These are phyloP conservation scores for Mortierella polycephala DNA, from an alignment of 371 early-diverging fungal genomes.

Conservation along the genomic window DNA sequence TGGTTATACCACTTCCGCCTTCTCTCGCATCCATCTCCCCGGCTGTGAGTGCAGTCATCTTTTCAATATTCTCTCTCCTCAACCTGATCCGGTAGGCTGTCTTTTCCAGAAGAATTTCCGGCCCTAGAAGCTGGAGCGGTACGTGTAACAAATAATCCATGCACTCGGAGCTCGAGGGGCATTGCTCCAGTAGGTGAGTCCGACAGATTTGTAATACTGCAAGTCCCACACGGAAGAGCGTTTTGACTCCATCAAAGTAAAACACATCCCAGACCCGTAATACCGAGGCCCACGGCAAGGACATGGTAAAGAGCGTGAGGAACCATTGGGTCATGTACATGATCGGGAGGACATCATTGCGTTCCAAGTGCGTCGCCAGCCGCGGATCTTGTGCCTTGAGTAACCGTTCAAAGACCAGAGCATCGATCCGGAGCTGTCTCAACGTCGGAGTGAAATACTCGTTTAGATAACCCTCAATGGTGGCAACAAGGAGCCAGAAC, in stretches of 20 bases:
- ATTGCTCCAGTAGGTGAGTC: conserved; percentile 74
- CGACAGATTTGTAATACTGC: conserved; percentile 79
- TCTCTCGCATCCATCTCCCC: conserved; percentile 32
- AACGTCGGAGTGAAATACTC: conserved; percentile 84
- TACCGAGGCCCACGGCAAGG: conserved; percentile 91
- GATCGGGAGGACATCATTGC: conserved; percentile 82
- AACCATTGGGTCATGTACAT: conserved; percentile 96
- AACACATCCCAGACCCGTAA: conserved; percentile 95
- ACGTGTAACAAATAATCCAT: conserved; percentile 84
- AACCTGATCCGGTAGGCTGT: conserved; percentile 76
- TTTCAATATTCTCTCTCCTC: conserved; percentile 43
- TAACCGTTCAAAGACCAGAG: conserved; percentile 85
- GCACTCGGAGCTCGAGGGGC: conserved; percentile 82
- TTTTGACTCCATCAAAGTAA: conserved; percentile 76
- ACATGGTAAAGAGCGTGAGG: conserved; percentile 89
- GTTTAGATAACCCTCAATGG: conserved; percentile 78
- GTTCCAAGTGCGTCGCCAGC: conserved; percentile 79
- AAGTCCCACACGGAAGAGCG: conserved; percentile 85
- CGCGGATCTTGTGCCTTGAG: conserved; percentile 77
- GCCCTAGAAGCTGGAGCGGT: conserved; percentile 76
- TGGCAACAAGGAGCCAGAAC: conserved; percentile 89
- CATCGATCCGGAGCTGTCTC: conserved; percentile 82
- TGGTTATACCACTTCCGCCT: background rate
- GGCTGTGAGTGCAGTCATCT: conserved; percentile 40
- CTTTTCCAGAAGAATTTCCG: conserved; percentile 72